Evolutionary conservation across 106 monocot genomes (phyloP), one percentile per base, ranked within the genome.

Genomic region (Narthecium ossifragum): DNA sequence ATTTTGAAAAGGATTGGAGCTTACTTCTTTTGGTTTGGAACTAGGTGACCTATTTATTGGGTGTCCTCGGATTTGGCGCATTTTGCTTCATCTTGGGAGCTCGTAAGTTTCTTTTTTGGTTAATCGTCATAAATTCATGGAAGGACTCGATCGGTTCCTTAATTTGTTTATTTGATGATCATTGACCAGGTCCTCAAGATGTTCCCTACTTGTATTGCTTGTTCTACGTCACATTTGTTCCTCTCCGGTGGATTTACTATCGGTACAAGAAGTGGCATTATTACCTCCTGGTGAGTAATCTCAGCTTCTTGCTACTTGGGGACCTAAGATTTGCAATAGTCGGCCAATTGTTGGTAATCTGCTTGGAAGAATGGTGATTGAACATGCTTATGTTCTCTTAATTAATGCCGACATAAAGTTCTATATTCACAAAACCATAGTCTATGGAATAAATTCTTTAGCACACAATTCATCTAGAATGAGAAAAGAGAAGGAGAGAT

Each of bases 251-350:
- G 98, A 87, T 99, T 53, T 99, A 99, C 65, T 99, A 99, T 73
- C 75, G 91, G 15, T 99, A 78, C 71, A 99, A 91, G 85, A 99
- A 99, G 67, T 99, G 87, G 98, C 98, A 99, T 61, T 99, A 99
- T 63, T 99, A 99, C 64, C 88, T 99, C 26, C 72, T 99, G 91
- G 98, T 99, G 26, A 99, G 98, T 57, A 26, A 20, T 31, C 24
- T 15, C n/a, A n/a, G n/a, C n/a, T n/a, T n/a, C n/a, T n/a, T n/a
- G n/a, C n/a, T n/a, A n/a, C n/a, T n/a, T n/a, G n/a, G n/a, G n/a
- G n/a, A n/a, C n/a, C n/a, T n/a, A n/a, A n/a, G n/a, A n/a, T n/a
- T n/a, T n/a, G n/a, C n/a, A n/a, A n/a, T n/a, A n/a, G n/a, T n/a
- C n/a, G n/a, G n/a, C n/a, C n/a, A n/a, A n/a, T n/a, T n/a, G n/a